These are phyloP conservation scores for Halenospora varia DNA, from an alignment of 495 filamentous ascomycete genomes.

Conservation along the genomic window DNA sequence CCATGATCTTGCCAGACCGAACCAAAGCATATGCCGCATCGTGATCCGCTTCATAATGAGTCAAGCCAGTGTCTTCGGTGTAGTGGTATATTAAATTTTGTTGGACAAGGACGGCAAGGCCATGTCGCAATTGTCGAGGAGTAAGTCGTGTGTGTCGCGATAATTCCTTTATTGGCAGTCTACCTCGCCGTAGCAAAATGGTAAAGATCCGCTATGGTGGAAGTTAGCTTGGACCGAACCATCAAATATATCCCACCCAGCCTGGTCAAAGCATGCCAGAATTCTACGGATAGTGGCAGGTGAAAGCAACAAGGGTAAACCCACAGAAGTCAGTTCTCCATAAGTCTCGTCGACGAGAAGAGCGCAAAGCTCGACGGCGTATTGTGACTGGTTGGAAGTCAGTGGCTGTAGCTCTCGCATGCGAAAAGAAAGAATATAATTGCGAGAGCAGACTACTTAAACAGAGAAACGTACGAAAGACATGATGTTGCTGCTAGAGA, in stretches of 20 bases:
- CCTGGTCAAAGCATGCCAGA: background rate
- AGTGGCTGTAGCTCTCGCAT: conserved; percentile 12
- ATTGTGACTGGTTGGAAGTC: conserved; percentile 40
- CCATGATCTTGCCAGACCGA: conserved; percentile 77
- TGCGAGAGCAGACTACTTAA: background rate
- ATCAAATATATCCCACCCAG: conserved; percentile 3
- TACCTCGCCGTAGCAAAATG: conserved; percentile 71
- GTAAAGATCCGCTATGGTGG: conserved; percentile 65
- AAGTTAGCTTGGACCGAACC: conserved; percentile 19
- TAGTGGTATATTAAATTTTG: conserved; percentile 80
- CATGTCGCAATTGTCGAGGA: conserved; percentile 66
- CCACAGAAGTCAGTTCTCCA: conserved; percentile 86
- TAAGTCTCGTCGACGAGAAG: conserved; percentile 85
- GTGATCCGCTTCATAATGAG: conserved; percentile 77
- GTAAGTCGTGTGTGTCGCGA: conserved; percentile 62
- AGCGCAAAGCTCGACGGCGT: conserved; percentile 76
- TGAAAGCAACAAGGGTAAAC: conserved; percentile 28
- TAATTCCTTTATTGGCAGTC: conserved; percentile 66
- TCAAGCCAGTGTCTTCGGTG: conserved; percentile 57
- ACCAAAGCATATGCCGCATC: conserved; percentile 72
- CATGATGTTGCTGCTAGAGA: conserved; percentile 61
- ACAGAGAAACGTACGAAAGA: conserved; percentile 43
- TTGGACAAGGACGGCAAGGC: conserved; percentile 79
- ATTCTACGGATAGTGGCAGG: background rate
- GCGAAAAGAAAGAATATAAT: conserved; percentile 1